Evolutionary conservation across 1,139 yeast species (phyloP).

Genomic region (Sugiyamaella xylanicola): DNA sequence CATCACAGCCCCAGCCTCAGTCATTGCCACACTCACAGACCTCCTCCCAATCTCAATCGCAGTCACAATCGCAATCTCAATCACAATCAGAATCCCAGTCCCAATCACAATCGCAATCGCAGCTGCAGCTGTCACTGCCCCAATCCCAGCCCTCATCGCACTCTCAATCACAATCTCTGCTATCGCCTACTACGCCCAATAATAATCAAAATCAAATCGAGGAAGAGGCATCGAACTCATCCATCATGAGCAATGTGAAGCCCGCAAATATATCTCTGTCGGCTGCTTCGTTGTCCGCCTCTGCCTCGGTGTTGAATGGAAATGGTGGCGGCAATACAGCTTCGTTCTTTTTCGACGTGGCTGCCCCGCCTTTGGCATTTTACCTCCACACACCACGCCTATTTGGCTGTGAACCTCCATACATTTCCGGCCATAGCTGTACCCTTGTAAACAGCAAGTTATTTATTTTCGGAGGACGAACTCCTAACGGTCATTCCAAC

Average conservation of each 20-base stretch:
- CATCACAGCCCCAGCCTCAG: no score
- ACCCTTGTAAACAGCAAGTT: slow-evolving; percentile 26
- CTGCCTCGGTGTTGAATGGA: slow-evolving; percentile 13
- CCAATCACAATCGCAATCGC: neutral
- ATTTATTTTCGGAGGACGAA: slow-evolving; percentile 33
- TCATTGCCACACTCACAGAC: neutral
- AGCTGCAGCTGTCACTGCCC: no score
- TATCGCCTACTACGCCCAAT: neutral
- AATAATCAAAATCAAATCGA: slow-evolving; percentile 1
- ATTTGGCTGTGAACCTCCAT: slow-evolving; percentile 35
- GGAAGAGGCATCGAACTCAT: slow-evolving; percentile 9
- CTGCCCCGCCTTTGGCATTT: slow-evolving; percentile 31
- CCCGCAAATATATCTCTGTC: slow-evolving; percentile 4
- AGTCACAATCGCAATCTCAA: neutral
- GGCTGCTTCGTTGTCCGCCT: slow-evolving; percentile 12
- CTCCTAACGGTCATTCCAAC: slow-evolving; percentile 27
- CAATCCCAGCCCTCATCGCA: neutral
- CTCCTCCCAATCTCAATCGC: neutral
- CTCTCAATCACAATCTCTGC: neutral
- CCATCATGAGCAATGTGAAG: neutral
- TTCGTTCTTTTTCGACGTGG: slow-evolving; percentile 20
- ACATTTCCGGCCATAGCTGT: slow-evolving; percentile 31
- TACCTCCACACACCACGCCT: slow-evolving; percentile 33
- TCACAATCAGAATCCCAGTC: neutral
- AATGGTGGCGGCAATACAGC: slow-evolving; percentile 9